phyloP scores from a whole-genome alignment of 176 grass and related monocot species.

The Oryza glumipatula region DNA sequence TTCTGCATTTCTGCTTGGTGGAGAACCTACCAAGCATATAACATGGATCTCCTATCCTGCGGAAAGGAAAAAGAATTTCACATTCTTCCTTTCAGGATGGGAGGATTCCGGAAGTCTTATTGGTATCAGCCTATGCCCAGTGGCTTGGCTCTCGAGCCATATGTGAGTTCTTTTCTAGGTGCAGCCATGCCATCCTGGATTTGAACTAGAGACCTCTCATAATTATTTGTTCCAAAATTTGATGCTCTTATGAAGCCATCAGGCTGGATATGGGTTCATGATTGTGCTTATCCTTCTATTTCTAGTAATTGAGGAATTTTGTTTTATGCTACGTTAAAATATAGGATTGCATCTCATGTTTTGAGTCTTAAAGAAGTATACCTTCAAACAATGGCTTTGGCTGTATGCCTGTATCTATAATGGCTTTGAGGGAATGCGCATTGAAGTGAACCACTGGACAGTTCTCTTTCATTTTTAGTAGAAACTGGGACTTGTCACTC shows the following conservation, averaged over 20 bases:
- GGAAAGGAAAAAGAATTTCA: background rate
- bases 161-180: background rate
- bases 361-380: background rate
- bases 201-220: background rate
- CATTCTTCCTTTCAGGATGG: background rate
- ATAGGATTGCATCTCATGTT: background rate
- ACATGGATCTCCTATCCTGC: background rate
- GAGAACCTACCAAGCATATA: background rate
- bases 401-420: background rate
- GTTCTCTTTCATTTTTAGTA: background rate
- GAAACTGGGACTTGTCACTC: background rate
- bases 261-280: background rate
- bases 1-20: background rate
- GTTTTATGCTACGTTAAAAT: background rate
- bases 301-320: background rate
- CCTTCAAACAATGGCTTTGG: background rate
- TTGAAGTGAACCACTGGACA: background rate
- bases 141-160: background rate
- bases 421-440: background rate
- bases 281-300: background rate
- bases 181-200: background rate
- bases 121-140: background rate
- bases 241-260: background rate
- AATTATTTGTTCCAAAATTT: conserved; percentile 15
- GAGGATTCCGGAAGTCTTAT: background rate